Evolutionary conservation across 1,284 basidiomycete genomes (phyloP).

Genomic region (Sanguinoderma infundibulare): DNA sequence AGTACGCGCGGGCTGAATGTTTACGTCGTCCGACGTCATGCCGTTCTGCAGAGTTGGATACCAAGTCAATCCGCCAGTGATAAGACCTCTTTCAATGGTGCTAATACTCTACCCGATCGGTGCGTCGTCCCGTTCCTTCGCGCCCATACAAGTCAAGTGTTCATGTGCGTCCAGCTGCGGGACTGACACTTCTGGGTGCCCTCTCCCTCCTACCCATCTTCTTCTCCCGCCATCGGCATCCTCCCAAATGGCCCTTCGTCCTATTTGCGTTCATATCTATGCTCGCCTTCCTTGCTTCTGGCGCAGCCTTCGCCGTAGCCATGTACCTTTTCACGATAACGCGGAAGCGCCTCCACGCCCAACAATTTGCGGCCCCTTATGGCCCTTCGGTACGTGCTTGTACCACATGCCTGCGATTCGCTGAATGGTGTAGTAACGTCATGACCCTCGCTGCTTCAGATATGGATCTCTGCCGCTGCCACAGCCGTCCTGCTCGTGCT

Average conservation of each 20-base stretch:
- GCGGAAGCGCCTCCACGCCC: slow-evolving; percentile 25
- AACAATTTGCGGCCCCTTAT: slow-evolving; percentile 28
- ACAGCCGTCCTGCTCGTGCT: slow-evolving; percentile 28
- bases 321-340: slow-evolving; percentile 34
- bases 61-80: slow-evolving; percentile 28
- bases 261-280: slow-evolving; percentile 31
- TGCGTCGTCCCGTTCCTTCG: slow-evolving; percentile 18
- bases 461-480: slow-evolving; percentile 38
- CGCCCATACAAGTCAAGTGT: not conserved
- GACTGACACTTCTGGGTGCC: slow-evolving; percentile 27
- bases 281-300: slow-evolving; percentile 29
- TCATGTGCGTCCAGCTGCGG: slow-evolving; percentile 28
- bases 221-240: slow-evolving; percentile 24
- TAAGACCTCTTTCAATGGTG: slow-evolving; percentile 28
- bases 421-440: not conserved
- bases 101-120: slow-evolving; percentile 36
- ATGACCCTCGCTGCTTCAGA: slow-evolving; percentile 17
- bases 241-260: slow-evolving; percentile 29
- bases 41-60: slow-evolving; percentile 32
- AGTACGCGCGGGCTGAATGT: not conserved
- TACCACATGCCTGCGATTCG: not conserved
- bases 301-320: slow-evolving; percentile 31
- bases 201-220: slow-evolving; percentile 32
- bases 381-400: slow-evolving; percentile 33
- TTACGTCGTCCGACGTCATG: not conserved